phyloP scores from a whole-genome alignment of 768 basidiomycete species.

The Auricularia sp. region DNA sequence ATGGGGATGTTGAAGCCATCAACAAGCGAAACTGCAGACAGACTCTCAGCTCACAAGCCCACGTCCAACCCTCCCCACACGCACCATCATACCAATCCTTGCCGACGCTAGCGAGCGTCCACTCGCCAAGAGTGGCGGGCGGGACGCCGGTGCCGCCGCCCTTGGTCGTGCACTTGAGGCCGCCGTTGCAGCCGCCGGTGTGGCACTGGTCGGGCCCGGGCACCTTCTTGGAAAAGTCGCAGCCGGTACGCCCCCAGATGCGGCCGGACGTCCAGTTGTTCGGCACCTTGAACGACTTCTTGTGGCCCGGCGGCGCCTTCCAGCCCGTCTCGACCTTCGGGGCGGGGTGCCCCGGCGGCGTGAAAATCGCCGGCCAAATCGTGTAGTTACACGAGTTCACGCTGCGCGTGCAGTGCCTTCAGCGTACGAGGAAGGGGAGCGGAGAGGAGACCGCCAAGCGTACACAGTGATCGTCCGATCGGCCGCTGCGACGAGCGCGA shows the following conservation, averaged over 20 bases:
- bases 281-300: background rate
- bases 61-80: conserved; percentile 4
- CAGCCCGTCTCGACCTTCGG: background rate
- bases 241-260: conserved; percentile 14
- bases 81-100: conserved; percentile 54
- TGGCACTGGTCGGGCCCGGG: conserved; percentile 15
- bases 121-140: conserved; percentile 61
- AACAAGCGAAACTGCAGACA: conserved; percentile 44
- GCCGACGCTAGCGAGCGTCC: conserved; percentile 37
- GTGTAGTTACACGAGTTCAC: background rate
- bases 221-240: conserved; percentile 13
- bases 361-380: background rate
- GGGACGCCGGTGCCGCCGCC: conserved; percentile 32
- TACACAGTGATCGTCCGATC: background rate
- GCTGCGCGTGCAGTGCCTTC: background rate
- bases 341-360: background rate
- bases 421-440: background rate
- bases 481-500: background rate
- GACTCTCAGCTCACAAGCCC: background rate
- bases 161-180: conserved; percentile 9
- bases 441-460: background rate
- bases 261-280: background rate
- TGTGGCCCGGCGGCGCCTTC: background rate
- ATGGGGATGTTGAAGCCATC: conserved; percentile 51
- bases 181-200: conserved; percentile 20